Conservation (phyloP, 768 basidiomycete species). For the Lactarius indigo region DNA sequence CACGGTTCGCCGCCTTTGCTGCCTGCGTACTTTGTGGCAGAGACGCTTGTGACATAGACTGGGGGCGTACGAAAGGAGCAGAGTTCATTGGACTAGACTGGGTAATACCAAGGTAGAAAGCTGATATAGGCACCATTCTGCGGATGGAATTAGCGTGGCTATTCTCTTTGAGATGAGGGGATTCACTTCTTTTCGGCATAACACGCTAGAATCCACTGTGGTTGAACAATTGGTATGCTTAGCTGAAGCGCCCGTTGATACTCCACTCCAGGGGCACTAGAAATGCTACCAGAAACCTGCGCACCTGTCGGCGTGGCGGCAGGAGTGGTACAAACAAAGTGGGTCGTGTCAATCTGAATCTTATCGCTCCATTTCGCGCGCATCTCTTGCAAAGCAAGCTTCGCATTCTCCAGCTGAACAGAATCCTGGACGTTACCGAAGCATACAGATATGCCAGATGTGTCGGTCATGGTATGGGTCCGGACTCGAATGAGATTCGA, state of each 20-base stretch:
- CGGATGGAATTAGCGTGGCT: constrained; percentile 3
- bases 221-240: constrained; percentile 92
- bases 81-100: constrained; percentile 43
- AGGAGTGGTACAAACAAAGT: constrained; percentile 95
- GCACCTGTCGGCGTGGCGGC: constrained; percentile 61
- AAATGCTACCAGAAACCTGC: constrained; percentile 48
- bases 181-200: constrained; percentile 73
- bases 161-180: not conserved
- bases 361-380: constrained; percentile 86
- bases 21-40: constrained; percentile 37
- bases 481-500: constrained; percentile 79
- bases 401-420: constrained; percentile 74
- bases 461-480: constrained; percentile 94
- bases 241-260: constrained; percentile 94
- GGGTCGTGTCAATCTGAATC: constrained; percentile 97
- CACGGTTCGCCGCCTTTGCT: constrained; percentile 45
- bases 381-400: constrained; percentile 79
- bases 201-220: constrained; percentile 93
- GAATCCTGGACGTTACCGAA: constrained; percentile 87
- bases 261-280: constrained; percentile 70
- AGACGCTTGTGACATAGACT: constrained; percentile 73
- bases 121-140: constrained; percentile 85
- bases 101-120: constrained; percentile 76
- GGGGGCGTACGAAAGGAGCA: constrained; percentile 48
- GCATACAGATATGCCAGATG: constrained; percentile 91